Evolutionary conservation across 306 rosid genomes (phyloP).

Genomic region (Trifolium pratense): DNA sequence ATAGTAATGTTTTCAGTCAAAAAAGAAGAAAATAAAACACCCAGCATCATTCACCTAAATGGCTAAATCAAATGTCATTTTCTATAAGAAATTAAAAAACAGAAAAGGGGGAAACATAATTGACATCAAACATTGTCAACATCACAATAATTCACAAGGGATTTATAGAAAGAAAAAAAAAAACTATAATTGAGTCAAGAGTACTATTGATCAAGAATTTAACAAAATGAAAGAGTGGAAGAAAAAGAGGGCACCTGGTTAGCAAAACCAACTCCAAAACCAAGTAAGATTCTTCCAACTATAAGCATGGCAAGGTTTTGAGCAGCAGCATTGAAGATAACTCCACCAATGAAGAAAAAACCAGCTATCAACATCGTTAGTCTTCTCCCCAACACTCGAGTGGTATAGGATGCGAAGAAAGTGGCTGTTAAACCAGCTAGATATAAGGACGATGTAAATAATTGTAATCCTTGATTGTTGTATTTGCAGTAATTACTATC

Average conservation of each 20-base stretch:
- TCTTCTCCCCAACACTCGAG: constrained; percentile 62
- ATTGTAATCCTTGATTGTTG: constrained; percentile 63
- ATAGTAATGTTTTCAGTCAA: too few relatives aligned
- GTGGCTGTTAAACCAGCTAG: constrained; percentile 70
- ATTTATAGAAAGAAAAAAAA: too few relatives aligned
- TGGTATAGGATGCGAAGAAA: constrained; percentile 71
- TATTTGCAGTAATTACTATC: constrained; percentile 72
- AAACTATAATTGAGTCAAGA: too few relatives aligned
- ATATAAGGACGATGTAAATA: constrained; percentile 78
- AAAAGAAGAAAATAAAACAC: too few relatives aligned
- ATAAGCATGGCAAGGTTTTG: constrained; percentile 65
- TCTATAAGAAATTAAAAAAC: too few relatives aligned
- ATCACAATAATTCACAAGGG: too few relatives aligned
- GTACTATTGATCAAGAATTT: background rate
- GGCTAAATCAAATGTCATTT: too few relatives aligned
- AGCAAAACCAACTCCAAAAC: constrained; percentile 86
- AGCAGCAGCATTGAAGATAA: constrained; percentile 60
- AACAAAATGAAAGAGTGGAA: too few relatives aligned
- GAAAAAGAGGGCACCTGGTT: constrained; percentile 65
- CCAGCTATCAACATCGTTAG: constrained; percentile 79
- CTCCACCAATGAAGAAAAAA: constrained; percentile 57
- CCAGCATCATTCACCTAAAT: too few relatives aligned
- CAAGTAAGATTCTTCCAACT: constrained; percentile 71
- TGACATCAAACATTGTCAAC: too few relatives aligned
- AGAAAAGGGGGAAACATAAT: too few relatives aligned